A percentile compares a stretch with the other conserved stretches of the same genome.
phyloP scores from a whole-genome alignment of 371 early-diverging fungal genomes.

The Nematocida ausubeli region DNA sequence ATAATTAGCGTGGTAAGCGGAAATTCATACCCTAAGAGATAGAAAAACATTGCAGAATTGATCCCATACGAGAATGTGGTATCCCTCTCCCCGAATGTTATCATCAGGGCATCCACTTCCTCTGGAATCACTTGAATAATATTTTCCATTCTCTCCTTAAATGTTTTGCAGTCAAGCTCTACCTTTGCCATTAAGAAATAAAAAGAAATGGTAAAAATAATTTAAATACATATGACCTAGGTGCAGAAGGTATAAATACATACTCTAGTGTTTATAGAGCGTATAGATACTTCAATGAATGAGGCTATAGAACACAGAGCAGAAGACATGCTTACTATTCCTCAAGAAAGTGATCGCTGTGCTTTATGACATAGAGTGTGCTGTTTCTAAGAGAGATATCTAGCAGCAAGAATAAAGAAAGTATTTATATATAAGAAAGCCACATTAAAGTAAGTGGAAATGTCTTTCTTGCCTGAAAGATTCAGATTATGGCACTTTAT shows the following conservation, averaged over 20 bases:
- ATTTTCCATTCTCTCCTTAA: slow-evolving; percentile 50
- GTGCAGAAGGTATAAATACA: neutral
- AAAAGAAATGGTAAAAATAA: slow-evolving; percentile 13
- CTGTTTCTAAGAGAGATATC: too few relatives aligned
- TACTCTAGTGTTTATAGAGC: too few relatives aligned
- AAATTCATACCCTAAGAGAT: slow-evolving; percentile 86
- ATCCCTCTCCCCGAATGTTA: slow-evolving; percentile 64
- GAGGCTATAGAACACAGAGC: too few relatives aligned
- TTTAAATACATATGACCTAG: neutral
- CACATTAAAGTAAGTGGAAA: too few relatives aligned
- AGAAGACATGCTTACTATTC: too few relatives aligned
- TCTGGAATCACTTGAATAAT: slow-evolving; percentile 26
- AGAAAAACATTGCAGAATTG: slow-evolving; percentile 72
- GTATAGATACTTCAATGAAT: too few relatives aligned
- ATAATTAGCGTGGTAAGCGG: slow-evolving; percentile 77
- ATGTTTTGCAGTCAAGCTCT: slow-evolving; percentile 40
- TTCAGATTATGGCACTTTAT: too few relatives aligned
- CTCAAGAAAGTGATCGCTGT: too few relatives aligned
- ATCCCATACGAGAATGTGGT: slow-evolving; percentile 63
- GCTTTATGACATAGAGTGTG: too few relatives aligned
- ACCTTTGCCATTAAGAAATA: slow-evolving; percentile 40
- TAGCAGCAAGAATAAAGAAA: too few relatives aligned
- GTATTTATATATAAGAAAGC: too few relatives aligned
- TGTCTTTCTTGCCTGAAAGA: too few relatives aligned
- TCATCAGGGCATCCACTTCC: slow-evolving; percentile 50